Evolutionary conservation across 2,329 filamentous ascomycete genomes (phyloP).

Genomic region (Geosmithia putterillii): DNA sequence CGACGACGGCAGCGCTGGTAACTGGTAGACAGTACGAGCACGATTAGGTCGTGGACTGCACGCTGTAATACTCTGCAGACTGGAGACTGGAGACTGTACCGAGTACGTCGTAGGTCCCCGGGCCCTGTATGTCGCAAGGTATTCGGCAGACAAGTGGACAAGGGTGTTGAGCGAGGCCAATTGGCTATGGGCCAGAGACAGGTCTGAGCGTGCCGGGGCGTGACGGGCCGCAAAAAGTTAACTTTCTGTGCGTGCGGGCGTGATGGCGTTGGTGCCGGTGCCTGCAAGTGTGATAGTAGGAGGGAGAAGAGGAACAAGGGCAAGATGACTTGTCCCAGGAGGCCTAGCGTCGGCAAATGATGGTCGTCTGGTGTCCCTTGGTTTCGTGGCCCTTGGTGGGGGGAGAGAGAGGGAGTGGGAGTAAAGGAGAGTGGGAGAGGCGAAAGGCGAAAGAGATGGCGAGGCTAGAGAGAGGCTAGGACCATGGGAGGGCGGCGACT

Average conservation of each 20-base stretch:
- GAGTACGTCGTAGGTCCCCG: no score
- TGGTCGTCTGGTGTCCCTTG: not conserved
- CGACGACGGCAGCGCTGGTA: no score
- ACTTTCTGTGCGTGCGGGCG: not conserved
- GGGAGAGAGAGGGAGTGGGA: not conserved
- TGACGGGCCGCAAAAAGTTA: not conserved
- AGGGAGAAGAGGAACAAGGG: not conserved
- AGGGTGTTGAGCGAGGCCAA: not conserved
- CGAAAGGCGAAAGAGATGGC: not conserved
- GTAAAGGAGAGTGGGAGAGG: not conserved
- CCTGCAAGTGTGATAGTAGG: not conserved
- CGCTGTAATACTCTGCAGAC: no score
- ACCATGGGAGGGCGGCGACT: not conserved
- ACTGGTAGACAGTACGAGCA: no score
- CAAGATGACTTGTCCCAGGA: not conserved
- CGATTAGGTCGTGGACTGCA: no score
- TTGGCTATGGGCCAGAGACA: no score
- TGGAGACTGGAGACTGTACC: no score
- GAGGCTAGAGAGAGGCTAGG: no score
- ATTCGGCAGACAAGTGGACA: not conserved
- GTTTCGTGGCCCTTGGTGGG: not conserved
- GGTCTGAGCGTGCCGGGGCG: not conserved
- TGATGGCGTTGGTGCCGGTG: not conserved
- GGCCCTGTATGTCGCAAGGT: no score
- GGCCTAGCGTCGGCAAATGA: not conserved